A percentile compares a stretch with the other conserved stretches of the same genome.
phyloP scores from a whole-genome alignment of 2,329 filamentous ascomycete species.

The Exophiala phaeomuriformis region DNA sequence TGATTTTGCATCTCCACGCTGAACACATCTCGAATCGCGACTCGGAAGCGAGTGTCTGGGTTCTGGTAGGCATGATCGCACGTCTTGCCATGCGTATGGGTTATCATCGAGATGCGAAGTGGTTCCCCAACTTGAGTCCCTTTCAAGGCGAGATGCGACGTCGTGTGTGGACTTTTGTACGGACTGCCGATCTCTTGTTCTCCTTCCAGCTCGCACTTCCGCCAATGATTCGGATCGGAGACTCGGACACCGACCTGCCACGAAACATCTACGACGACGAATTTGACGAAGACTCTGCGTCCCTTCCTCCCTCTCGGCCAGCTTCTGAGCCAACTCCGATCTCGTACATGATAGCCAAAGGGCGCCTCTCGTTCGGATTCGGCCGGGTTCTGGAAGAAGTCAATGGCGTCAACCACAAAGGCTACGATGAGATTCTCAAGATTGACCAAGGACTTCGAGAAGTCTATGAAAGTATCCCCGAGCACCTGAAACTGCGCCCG shows the following conservation, averaged over 20 bases:
- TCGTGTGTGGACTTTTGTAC: constrained; percentile 44
- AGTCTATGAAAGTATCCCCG: constrained; percentile 60
- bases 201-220: constrained; percentile 63
- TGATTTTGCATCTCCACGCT: constrained; percentile 55
- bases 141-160: constrained; percentile 55
- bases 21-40: constrained; percentile 55
- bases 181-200: constrained; percentile 57
- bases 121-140: constrained; percentile 52
- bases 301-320: constrained; percentile 52
- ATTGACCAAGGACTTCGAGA: constrained; percentile 53
- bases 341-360: constrained; percentile 45
- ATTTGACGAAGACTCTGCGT: constrained; percentile 49
- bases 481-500: constrained; percentile 67
- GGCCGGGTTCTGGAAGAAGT: constrained; percentile 40
- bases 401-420: constrained; percentile 37
- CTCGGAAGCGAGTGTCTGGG: constrained; percentile 53
- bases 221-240: constrained; percentile 56
- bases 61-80: constrained; percentile 54
- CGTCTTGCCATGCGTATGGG: constrained; percentile 60
- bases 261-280: constrained; percentile 60
- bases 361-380: constrained; percentile 37
- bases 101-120: constrained; percentile 55
- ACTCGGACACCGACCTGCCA: constrained; percentile 56
- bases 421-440: constrained; percentile 56
- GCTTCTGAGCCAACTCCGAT: constrained; percentile 52